Conservation (phyloP, 768 basidiomycete species). For the Rickenella mellea region DNA sequence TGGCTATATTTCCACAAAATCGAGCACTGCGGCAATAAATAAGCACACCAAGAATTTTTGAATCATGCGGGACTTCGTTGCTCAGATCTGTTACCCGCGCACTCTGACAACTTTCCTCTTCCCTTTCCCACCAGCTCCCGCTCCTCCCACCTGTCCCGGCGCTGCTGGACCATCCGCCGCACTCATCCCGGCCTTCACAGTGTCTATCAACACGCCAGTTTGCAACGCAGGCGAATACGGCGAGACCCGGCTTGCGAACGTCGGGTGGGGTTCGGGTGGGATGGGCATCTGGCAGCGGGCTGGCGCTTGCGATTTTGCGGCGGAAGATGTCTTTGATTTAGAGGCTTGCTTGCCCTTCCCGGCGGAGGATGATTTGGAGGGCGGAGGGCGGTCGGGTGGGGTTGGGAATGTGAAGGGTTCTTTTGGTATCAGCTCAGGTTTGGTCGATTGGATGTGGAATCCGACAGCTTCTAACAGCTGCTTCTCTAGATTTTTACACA, state of each 20-base stretch:
- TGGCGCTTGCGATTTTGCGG: conserved; percentile 37
- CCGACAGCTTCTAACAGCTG: conserved; percentile 68
- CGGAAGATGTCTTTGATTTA: conserved; percentile 1
- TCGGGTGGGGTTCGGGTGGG: conserved; percentile 70
- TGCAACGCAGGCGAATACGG: conserved; percentile 73
- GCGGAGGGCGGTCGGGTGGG: conserved; percentile 13
- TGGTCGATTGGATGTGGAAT: conserved; percentile 59
- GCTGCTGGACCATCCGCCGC: conserved; percentile 41
- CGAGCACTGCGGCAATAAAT: too few species aligned
- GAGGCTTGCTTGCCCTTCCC: conserved; percentile 15
- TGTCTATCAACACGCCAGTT: conserved; percentile 70
- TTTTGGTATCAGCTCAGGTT: conserved; percentile 61
- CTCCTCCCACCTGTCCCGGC: conserved; percentile 18
- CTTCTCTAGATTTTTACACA: conserved; percentile 46
- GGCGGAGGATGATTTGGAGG: conserved; percentile 15
- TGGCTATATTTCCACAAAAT: too few species aligned
- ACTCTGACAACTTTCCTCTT: conserved; percentile 77
- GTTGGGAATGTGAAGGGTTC: conserved; percentile 40
- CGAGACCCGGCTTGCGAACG: conserved; percentile 65
- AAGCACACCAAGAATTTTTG: too few species aligned
- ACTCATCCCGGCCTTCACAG: conserved; percentile 81
- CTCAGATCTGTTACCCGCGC: conserved; percentile 41
- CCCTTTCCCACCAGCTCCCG: conserved; percentile 44
- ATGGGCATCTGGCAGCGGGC: conserved; percentile 45
- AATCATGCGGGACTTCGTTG: too few species aligned